Conservation (phyloP, 2,329 filamentous ascomycete genomes). For the Paecilomyces dactylethromorphus region DNA sequence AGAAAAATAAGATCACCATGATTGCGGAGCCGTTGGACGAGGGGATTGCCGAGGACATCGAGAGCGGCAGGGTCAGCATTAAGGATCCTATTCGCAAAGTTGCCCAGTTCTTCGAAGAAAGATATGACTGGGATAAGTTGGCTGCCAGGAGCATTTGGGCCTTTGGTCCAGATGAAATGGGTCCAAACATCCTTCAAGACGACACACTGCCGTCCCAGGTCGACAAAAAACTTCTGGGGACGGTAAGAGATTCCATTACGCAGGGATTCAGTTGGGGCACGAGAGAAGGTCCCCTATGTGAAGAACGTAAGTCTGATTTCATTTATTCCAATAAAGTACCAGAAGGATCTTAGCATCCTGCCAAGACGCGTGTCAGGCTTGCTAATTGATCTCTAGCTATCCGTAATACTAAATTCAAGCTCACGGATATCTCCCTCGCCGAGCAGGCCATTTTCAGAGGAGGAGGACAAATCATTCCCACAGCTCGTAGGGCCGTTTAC, state of each 20-base stretch:
- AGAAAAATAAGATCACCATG: constrained; percentile 99
- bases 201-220: constrained; percentile 92
- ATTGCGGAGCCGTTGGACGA: constrained; percentile 93
- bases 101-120: constrained; percentile 94
- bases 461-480: constrained; percentile 95
- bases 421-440: constrained; percentile 83
- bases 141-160: constrained; percentile 96
- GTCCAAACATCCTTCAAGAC: constrained; percentile 92
- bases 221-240: constrained; percentile 82
- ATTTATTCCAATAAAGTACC: constrained; percentile 4
- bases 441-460: constrained; percentile 89
- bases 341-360: constrained; percentile 10
- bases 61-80: constrained; percentile 82
- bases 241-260: constrained; percentile 83
- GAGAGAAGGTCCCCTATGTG: constrained; percentile 88
- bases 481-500: constrained; percentile 85
- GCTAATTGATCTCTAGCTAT: constrained; percentile 56
- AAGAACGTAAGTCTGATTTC: constrained; percentile 71
- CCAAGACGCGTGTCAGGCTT: constrained; percentile 5
- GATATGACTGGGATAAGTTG: constrained; percentile 93
- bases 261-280: constrained; percentile 98
- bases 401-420: constrained; percentile 94
- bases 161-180: constrained; percentile 91
- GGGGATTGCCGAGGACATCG: constrained; percentile 91
- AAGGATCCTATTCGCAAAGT: constrained; percentile 88